A percentile compares a stretch with the other conserved stretches of the same genome.
Conservation (phyloP, 805 yeast genomes). For the Candida awuae region DNA sequence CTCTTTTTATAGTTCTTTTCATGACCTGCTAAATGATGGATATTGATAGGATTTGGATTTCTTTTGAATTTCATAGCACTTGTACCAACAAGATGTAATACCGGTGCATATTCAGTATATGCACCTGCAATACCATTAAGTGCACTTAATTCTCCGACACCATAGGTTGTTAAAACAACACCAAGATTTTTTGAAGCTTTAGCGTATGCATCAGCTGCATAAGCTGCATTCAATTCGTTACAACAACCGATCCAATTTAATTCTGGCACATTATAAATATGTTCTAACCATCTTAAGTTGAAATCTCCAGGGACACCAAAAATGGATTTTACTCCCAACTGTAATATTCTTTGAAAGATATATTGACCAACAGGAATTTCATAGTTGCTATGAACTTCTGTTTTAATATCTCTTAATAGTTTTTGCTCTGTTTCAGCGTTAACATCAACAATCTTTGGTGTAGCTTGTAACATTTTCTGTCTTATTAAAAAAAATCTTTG, state of each 20-base stretch:
- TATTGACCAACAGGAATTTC: slow-evolving; percentile 34
- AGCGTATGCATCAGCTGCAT: slow-evolving; percentile 85
- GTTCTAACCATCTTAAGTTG: slow-evolving; percentile 63
- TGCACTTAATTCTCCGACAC: slow-evolving; percentile 84
- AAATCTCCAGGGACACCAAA: slow-evolving; percentile 81
- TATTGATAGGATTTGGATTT: slow-evolving; percentile 13
- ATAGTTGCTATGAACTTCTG: slow-evolving; percentile 41
- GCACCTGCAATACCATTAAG: slow-evolving; percentile 83
- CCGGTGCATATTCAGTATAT: slow-evolving; percentile 82
- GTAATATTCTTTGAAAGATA: slow-evolving; percentile 36
- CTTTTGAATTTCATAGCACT: slow-evolving; percentile 18
- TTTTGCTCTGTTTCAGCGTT: background rate
- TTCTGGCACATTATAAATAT: slow-evolving; percentile 64
- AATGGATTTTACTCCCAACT: slow-evolving; percentile 51
- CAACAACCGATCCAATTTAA: slow-evolving; percentile 87
- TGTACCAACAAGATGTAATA: slow-evolving; percentile 74
- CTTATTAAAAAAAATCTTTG: background rate
- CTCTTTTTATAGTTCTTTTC: slow-evolving; percentile 43
- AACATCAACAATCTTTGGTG: background rate
- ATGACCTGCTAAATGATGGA: slow-evolving; percentile 58
- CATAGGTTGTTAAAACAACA: slow-evolving; percentile 75
- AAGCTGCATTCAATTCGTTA: slow-evolving; percentile 82
- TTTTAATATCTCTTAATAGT: slow-evolving; percentile 28
- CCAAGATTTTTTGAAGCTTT: slow-evolving; percentile 63
- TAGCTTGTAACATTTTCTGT: background rate